A percentile compares a stretch with the other conserved stretches of the same genome.
Evolutionary conservation across 2,329 filamentous ascomycete genomes (phyloP).

Genomic region (Pseudocercospora ulei): DNA sequence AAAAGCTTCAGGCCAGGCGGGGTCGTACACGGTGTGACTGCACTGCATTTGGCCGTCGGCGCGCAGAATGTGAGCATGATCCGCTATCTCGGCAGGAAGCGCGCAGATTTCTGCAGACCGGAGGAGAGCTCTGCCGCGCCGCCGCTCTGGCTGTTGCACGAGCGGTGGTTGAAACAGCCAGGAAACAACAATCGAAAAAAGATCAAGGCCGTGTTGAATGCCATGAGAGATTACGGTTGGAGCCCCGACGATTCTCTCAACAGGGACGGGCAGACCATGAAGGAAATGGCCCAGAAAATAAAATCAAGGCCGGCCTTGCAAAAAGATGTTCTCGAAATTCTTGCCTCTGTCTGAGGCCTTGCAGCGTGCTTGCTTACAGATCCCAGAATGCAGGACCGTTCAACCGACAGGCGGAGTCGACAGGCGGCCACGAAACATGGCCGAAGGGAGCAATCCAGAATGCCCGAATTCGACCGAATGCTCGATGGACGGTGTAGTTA

Average conservation of each 20-base stretch:
- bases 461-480: no score
- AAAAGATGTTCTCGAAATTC: slow-evolving; percentile 4
- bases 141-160: slow-evolving; percentile 13
- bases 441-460: no score
- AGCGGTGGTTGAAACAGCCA: slow-evolving; percentile 9
- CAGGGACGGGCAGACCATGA: slow-evolving; percentile 8
- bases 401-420: no score
- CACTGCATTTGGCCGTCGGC: slow-evolving; percentile 14
- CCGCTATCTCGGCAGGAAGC: slow-evolving; percentile 3
- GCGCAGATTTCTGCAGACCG: slow-evolving; percentile 3
- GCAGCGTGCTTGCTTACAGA: no score
- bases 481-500: no score
- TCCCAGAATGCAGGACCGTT: no score
- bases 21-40: slow-evolving; percentile 9
- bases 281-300: slow-evolving; percentile 6
- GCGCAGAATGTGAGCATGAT: slow-evolving; percentile 11
- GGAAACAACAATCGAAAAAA: slow-evolving; percentile 8
- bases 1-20: slow-evolving; percentile 3
- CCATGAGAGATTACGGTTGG: slow-evolving; percentile 8
- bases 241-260: slow-evolving; percentile 8
- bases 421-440: no score
- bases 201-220: slow-evolving; percentile 2
- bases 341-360: no score
- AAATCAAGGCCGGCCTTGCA: slow-evolving; percentile 3
- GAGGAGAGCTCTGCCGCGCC: slow-evolving; percentile 5